phyloP scores from a whole-genome alignment of 148 eudicot genomes.

The Fagopyrum esculentum region DNA sequence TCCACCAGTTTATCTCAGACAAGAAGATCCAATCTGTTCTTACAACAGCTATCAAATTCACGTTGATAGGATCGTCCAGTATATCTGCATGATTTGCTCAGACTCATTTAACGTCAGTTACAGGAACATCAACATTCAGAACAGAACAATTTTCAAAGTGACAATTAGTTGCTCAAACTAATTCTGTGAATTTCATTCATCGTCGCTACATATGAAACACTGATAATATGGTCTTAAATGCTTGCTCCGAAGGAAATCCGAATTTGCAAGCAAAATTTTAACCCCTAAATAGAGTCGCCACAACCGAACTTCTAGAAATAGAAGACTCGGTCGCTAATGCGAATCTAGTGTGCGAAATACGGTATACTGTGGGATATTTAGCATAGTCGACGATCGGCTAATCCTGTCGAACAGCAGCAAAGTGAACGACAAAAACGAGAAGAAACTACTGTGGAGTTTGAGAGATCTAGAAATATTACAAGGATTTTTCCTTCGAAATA shows the following conservation, averaged over 20 bases:
- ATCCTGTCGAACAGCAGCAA: background rate
- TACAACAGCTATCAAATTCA: background rate
- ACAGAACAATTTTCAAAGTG: background rate
- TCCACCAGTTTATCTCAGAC: background rate
- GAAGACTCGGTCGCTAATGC: background rate
- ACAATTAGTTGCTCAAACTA: background rate
- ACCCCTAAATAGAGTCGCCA: background rate
- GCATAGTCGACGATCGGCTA: background rate
- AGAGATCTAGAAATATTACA: constrained; percentile 24
- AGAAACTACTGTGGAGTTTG: background rate
- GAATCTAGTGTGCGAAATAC: background rate
- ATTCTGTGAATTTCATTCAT: background rate
- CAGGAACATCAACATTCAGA: background rate
- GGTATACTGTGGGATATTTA: background rate
- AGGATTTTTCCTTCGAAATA: constrained; percentile 24
- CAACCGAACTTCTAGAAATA: background rate
- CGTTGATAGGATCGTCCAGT: background rate
- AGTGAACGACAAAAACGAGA: background rate
- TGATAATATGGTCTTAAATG: background rate
- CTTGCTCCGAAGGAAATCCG: background rate
- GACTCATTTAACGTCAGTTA: background rate
- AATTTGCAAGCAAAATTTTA: background rate
- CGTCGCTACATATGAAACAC: background rate
- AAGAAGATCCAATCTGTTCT: background rate
- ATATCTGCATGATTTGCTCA: background rate